Conservation (phyloP, 2,329 filamentous ascomycete genomes). For the Beauveria varroae region DNA sequence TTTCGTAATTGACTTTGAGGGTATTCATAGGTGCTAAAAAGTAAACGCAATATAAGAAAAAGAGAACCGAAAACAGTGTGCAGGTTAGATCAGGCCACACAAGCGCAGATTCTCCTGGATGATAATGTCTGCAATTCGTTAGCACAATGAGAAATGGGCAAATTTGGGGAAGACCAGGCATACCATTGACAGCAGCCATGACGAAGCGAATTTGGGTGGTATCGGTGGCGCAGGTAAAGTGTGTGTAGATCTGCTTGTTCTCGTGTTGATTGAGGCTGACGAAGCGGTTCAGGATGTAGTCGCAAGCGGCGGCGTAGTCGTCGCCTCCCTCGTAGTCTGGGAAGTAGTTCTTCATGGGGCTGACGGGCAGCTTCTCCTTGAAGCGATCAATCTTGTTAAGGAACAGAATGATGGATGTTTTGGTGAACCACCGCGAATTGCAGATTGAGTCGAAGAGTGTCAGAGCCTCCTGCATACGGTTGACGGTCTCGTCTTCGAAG, state of each 20-base stretch:
- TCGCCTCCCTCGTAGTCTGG: slow-evolving; percentile 90
- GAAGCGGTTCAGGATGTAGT: slow-evolving; percentile 98
- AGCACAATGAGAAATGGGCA: background rate
- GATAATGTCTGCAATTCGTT: slow-evolving; percentile 71
- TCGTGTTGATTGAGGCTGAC: slow-evolving; percentile 98
- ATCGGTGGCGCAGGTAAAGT: slow-evolving; percentile 98
- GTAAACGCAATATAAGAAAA: slow-evolving; percentile 21
- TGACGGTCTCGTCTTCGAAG: slow-evolving; percentile 94
- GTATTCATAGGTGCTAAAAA: slow-evolving; percentile 18
- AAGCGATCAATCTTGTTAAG: slow-evolving; percentile 88
- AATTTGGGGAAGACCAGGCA: slow-evolving; percentile 22
- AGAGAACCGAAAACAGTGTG: slow-evolving; percentile 13
- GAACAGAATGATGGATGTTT: slow-evolving; percentile 83
- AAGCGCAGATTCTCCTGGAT: slow-evolving; percentile 98
- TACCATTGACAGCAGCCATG: slow-evolving; percentile 98
- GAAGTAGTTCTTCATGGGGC: slow-evolving; percentile 84
- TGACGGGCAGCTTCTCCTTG: slow-evolving; percentile 75
- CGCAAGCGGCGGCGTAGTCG: slow-evolving; percentile 91
- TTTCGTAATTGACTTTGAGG: slow-evolving; percentile 15
- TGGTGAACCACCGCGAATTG: slow-evolving; percentile 85
- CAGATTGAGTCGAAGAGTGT: slow-evolving; percentile 83
- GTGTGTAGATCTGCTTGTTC: slow-evolving; percentile 99
- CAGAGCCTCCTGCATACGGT: slow-evolving; percentile 85
- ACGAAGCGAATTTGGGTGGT: slow-evolving; percentile 99
- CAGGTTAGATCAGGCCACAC: slow-evolving; percentile 84